These are phyloP conservation scores for Acacia crassicarpa DNA, from an alignment of 306 rosid species.

Conservation along the genomic window DNA sequence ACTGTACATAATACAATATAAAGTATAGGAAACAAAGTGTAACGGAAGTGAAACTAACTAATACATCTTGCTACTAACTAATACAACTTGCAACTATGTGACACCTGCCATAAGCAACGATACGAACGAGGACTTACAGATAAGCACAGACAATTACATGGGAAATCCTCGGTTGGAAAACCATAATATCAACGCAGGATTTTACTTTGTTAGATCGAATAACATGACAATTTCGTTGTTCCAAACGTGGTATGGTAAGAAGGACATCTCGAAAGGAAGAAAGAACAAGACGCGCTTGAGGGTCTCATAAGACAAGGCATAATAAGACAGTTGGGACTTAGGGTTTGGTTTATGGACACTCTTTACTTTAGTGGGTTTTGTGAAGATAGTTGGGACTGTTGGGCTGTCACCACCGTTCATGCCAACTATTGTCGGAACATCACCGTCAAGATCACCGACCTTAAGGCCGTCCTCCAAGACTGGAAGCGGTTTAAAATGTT, in stretches of 20 bases:
- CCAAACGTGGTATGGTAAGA: slow-evolving; percentile 62
- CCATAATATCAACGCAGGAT: slow-evolving; percentile 69
- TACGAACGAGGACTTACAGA: slow-evolving; percentile 60
- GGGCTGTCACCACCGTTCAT: slow-evolving; percentile 59
- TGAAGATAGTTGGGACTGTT: slow-evolving; percentile 60
- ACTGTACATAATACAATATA: too few relatives aligned
- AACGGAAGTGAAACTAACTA: too few relatives aligned
- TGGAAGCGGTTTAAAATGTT: slow-evolving; percentile 65
- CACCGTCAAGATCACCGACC: slow-evolving; percentile 48
- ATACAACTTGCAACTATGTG: too few relatives aligned
- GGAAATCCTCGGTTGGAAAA: slow-evolving; percentile 55
- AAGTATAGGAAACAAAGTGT: too few relatives aligned
- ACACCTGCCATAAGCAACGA: slow-evolving; percentile 39
- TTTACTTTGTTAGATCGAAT: slow-evolving; percentile 62
- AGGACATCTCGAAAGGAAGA: slow-evolving; percentile 54
- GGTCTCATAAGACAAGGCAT: slow-evolving; percentile 31
- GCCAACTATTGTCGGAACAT: slow-evolving; percentile 82
- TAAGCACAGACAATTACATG: slow-evolving; percentile 49
- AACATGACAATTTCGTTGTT: slow-evolving; percentile 63
- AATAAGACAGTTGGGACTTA: slow-evolving; percentile 41
- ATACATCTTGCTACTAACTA: too few relatives aligned
- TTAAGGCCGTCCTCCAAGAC: slow-evolving; percentile 45
- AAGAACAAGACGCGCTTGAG: slow-evolving; percentile 76
- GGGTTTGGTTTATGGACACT: slow-evolving; percentile 68
- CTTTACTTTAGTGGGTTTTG: slow-evolving; percentile 84